Conservation (phyloP, 2,329 filamentous ascomycete species). For the Exophiala sideris region DNA sequence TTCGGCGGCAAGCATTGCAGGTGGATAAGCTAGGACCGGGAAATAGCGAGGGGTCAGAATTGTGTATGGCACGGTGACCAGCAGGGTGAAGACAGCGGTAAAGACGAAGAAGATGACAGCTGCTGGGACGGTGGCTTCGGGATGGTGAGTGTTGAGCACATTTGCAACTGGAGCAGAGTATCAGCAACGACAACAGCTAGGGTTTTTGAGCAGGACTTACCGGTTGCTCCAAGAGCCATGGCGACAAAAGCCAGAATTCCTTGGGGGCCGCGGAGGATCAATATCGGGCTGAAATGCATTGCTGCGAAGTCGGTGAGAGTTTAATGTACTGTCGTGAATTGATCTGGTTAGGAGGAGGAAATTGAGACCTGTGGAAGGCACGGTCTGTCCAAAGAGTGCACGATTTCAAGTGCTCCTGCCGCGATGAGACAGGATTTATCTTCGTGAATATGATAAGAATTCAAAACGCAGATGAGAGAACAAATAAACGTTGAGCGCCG, state of each 20-base stretch:
- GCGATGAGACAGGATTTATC: background rate
- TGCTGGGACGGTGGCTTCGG: slow-evolving; percentile 42
- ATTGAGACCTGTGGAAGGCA: background rate
- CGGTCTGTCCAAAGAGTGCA: background rate
- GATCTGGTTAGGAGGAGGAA: background rate
- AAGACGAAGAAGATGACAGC: slow-evolving; percentile 77
- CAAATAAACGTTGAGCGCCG: background rate
- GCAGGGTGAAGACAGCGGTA: slow-evolving; percentile 69
- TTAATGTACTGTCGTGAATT: background rate
- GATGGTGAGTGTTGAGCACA: slow-evolving; percentile 13
- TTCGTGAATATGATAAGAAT: too few species aligned
- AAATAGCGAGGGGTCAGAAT: slow-evolving; percentile 63
- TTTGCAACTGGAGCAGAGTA: slow-evolving; percentile 8
- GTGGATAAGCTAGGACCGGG: slow-evolving; percentile 59
- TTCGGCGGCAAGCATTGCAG: slow-evolving; percentile 65
- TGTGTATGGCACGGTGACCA: slow-evolving; percentile 66
- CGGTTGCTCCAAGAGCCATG: slow-evolving; percentile 69
- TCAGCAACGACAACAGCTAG: background rate
- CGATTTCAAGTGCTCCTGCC: background rate
- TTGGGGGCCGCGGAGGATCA: slow-evolving; percentile 65
- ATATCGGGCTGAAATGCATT: slow-evolving; percentile 54
- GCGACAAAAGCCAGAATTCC: slow-evolving; percentile 68
- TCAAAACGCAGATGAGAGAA: background rate
- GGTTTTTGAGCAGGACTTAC: slow-evolving; percentile 47
- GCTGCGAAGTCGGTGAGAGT: background rate